Conservation (phyloP, 2,329 filamentous ascomycete species). For the Colletotrichum sp. region DNA sequence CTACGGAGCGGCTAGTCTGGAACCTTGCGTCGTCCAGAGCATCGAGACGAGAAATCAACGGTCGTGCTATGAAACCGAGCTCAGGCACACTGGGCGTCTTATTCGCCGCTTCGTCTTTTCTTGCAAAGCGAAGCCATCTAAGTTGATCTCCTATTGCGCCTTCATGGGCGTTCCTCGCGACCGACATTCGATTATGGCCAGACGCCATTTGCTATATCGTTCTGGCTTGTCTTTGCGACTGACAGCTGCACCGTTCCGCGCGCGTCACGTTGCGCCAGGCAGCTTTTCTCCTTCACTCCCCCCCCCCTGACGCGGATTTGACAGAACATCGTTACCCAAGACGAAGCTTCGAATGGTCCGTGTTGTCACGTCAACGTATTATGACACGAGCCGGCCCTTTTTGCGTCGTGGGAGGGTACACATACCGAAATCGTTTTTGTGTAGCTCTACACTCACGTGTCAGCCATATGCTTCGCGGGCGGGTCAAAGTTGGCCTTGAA, state of each 20-base stretch:
- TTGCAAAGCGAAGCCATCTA: background rate
- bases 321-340: background rate
- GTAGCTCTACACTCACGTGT: background rate
- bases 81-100: background rate
- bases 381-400: background rate
- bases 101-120: background rate
- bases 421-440: background rate
- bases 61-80: background rate
- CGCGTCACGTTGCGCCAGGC: constrained; percentile 3
- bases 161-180: background rate
- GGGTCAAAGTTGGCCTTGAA: background rate
- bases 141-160: background rate
- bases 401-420: background rate
- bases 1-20: background rate
- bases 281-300: background rate
- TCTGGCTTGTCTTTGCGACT: background rate
- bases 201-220: background rate
- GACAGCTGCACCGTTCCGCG: constrained; percentile 1
- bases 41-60: background rate
- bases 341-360: background rate
- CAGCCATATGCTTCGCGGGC: background rate
- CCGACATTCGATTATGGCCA: background rate
- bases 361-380: background rate
- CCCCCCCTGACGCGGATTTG: background rate
- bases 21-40: background rate